Conservation (phyloP, 306 rosid genomes). For the Acacia acuminata region DNA sequence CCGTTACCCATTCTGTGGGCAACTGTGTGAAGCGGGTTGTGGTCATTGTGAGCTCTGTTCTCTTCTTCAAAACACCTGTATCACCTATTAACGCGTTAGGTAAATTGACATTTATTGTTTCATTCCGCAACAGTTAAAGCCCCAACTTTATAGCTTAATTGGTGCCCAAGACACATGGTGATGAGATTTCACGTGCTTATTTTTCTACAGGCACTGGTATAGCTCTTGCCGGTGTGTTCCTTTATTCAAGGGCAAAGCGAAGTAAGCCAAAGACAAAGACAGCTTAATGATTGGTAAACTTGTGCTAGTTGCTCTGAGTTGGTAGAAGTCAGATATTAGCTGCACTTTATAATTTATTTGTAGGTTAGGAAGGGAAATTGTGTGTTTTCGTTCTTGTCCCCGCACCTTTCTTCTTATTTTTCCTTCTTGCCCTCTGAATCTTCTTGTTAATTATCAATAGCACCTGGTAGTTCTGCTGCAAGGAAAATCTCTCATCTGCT, state of each 20-base stretch:
- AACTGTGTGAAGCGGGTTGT: constrained; percentile 99
- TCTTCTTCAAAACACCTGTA: constrained; percentile 90
- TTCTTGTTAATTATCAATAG: constrained; percentile 20
- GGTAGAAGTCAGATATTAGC: constrained; percentile 10
- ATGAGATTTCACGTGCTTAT: constrained; percentile 22
- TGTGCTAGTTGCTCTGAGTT: constrained; percentile 37
- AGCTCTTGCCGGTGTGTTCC: constrained; percentile 92
- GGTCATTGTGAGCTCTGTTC: constrained; percentile 97
- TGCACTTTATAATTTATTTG: neutral
- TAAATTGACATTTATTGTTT: constrained; percentile 44
- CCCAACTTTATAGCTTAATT: constrained; percentile 2
- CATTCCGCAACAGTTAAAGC: neutral
- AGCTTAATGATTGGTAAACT: constrained; percentile 48
- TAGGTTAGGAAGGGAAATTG: constrained; percentile 30
- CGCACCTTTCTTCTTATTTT: neutral
- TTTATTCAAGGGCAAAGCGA: constrained; percentile 92
- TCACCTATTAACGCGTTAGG: constrained; percentile 80
- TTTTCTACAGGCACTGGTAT: constrained; percentile 74
- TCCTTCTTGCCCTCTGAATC: constrained; percentile 11
- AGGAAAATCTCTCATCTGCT: constrained; percentile 23
- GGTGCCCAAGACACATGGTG: neutral
- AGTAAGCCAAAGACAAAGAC: constrained; percentile 85
- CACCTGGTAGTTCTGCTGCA: constrained; percentile 24
- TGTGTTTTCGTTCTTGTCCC: constrained; percentile 19
- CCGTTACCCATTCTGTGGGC: constrained; percentile 97